Evolutionary conservation across 495 filamentous ascomycete species (phyloP).

Genomic region (Glonium stellatum): DNA sequence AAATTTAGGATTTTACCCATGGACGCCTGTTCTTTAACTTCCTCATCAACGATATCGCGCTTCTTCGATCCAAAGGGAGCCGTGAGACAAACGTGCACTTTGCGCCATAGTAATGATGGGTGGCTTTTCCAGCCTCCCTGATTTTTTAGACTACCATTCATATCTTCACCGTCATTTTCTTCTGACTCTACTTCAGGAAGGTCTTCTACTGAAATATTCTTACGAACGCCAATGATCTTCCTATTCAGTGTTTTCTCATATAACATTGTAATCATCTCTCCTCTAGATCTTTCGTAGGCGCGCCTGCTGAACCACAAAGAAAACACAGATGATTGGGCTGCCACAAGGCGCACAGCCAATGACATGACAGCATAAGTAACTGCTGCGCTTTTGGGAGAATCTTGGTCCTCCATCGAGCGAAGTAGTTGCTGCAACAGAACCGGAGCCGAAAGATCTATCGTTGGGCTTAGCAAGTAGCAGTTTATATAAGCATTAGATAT

Average conservation of each 20-base stretch:
- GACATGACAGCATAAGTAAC: conserved; percentile 60
- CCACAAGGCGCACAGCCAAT: conserved; percentile 52
- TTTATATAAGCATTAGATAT: conserved; percentile 3
- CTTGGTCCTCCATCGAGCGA: conserved; percentile 53
- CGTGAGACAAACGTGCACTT: neutral
- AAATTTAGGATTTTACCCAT: conserved; percentile 82
- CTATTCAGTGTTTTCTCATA: conserved; percentile 76
- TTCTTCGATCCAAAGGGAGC: conserved; percentile 9
- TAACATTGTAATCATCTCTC: conserved; percentile 82
- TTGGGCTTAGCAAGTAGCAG: conserved; percentile 1
- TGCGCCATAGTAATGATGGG: neutral
- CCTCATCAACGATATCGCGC: conserved; percentile 16
- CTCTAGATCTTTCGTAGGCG: conserved; percentile 69
- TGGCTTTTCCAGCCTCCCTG: neutral
- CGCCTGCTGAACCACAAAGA: conserved; percentile 67
- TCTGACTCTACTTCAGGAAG: neutral
- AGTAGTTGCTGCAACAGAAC: conserved; percentile 67
- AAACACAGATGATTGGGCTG: conserved; percentile 60
- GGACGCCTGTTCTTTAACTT: conserved; percentile 54
- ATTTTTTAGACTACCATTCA: neutral
- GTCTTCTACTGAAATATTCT: neutral
- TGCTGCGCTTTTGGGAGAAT: conserved; percentile 46
- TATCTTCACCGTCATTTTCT: neutral
- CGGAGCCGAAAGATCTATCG: conserved; percentile 50
- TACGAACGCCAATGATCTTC: conserved; percentile 45